Base-by-base conservation (phyloP, 1,139 yeast species). In the Pneumocystis wakefieldiae region DNA sequence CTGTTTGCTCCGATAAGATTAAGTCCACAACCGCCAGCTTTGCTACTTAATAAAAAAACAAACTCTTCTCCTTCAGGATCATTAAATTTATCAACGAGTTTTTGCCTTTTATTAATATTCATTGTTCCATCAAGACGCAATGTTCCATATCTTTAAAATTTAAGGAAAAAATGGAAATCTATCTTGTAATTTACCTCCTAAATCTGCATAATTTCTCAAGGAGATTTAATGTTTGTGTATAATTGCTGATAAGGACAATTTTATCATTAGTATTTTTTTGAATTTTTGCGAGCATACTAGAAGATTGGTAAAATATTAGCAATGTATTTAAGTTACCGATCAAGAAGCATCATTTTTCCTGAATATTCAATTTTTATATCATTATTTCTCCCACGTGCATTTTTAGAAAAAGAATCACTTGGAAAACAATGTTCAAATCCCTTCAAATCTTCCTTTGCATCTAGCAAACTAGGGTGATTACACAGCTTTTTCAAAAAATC, bases 21-120 rank as follows among this genome's bases (percentile, higher is more conserved):
- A 71, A 92, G 89, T 74, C 99, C 99, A 77, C 98, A 92, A 0
- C 99, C 99, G 69, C 99, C 99, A 0, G 99, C 99, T 73, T 92
- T 94, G 12, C 96, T 88, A 70, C 96, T 89, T 63, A 92, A 77
- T 67, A 92, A 77, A 70, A 92, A 92, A 3, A 92, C 84, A 72
- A 92, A 92, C 69, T 90, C 97, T 6, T 85, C 81, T 1, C 92
- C 87, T 41, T 87, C 86, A 0, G 97, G 97, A 69, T 92, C 86
- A 71, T 92, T 94, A 74, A 92, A 92, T 69, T 80, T 78, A 73
- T 92, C 97, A 37, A 92, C 98, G 59, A 92, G 79, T 70, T 87
- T 90, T 70, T 92, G 98, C 67, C 99, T 82, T 73, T 94, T 94
- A 74, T 87, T 88, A 65, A 92, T 89, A 65, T 82, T 83, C 88